Conservation (phyloP, 2,329 filamentous ascomycete genomes). For the Cryoendolithus antarcticus region DNA sequence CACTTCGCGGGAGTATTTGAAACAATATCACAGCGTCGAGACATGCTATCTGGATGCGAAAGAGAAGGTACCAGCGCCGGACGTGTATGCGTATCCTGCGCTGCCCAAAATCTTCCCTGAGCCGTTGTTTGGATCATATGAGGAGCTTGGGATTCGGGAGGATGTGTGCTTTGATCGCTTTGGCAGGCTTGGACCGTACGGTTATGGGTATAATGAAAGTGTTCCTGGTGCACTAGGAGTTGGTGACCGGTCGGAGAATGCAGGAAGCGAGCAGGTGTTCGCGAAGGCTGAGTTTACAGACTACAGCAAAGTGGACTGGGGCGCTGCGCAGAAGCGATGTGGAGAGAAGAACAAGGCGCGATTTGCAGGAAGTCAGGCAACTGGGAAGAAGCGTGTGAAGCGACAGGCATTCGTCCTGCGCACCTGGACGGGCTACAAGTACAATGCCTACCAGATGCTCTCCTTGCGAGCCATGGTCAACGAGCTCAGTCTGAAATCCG, state of each 20-base stretch:
- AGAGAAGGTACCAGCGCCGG: conserved; percentile 44
- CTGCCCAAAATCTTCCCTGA: conserved; percentile 37
- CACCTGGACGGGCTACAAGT: conserved; percentile 71
- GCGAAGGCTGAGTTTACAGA: conserved; percentile 35
- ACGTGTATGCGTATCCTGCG: conserved; percentile 52
- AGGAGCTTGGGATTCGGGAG: conserved; percentile 34
- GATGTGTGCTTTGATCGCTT: conserved; percentile 40
- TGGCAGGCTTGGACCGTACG: conserved; percentile 38
- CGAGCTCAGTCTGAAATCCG: conserved; percentile 67
- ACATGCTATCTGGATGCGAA: conserved; percentile 53
- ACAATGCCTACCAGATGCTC: conserved; percentile 66
- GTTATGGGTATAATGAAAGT: conserved; percentile 33
- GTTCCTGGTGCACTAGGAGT: conserved; percentile 37
- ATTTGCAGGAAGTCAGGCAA: conserved; percentile 25
- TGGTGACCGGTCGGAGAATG: conserved; percentile 30
- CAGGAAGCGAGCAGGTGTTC: conserved; percentile 38
- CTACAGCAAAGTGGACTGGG: conserved; percentile 37
- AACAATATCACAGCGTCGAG: conserved; percentile 41
- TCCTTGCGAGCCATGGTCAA: conserved; percentile 73
- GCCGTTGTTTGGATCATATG: conserved; percentile 37
- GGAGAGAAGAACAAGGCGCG: conserved; percentile 37
- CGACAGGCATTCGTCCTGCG: conserved; percentile 73
- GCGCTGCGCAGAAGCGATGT: conserved; percentile 34
- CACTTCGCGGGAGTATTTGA: conserved; percentile 30
- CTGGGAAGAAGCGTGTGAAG: conserved; percentile 28